Base-by-base conservation (phyloP, 2,329 filamentous ascomycete genomes). In the Exserohilum rostratum region DNA sequence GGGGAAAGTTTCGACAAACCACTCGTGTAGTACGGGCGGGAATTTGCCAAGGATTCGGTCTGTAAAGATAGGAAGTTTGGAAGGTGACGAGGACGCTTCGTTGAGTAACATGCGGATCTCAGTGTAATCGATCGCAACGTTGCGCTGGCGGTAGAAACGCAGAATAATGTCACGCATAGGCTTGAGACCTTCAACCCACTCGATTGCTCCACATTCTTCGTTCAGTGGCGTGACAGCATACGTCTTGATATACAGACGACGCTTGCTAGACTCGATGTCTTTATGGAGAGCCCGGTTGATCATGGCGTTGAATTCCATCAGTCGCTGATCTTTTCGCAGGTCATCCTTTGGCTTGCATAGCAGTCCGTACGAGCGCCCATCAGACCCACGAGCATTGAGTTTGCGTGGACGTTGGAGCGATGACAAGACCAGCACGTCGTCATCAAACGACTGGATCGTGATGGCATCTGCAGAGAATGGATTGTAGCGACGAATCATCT, bases 261-360 rank as follows among this genome's bases (percentile, higher is more conserved):
- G 86, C 72, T 91, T 90, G 75, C 90, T 96, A 13, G 92, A 90
- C 71, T 97, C 93, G 2, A 93, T 88, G 68, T 98, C 93, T 58
- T 90, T 87, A 71, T 97, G 96, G 52, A 99, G 78, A 2, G 93
- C 91, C 55, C 95, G 85, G 73, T 99, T 99, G 79, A 99, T 98
- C 85, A 98, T 95, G 40, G 89, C 87, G 73, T 98, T 99, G 81
- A 99, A 99, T 72, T 99, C 96, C 93, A 99, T 99, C 17, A 99
- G 86, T 46, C 95, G 91, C 74, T 98, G 93, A 68, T 99, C 96
- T 63, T 96, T 99, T 46, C 95, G 89, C 20, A 99, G 84, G 73
- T 99, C 96, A 72, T 99, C 95, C 74, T 98, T 98, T 7, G 95
- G 96, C 71, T 99, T 99, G 80, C 96, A 96, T 51, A 99, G 83